A percentile compares a stretch with the other conserved stretches of the same genome.
phyloP scores from a whole-genome alignment of 2,329 filamentous ascomycete species.

The Rutstroemia sp. region DNA sequence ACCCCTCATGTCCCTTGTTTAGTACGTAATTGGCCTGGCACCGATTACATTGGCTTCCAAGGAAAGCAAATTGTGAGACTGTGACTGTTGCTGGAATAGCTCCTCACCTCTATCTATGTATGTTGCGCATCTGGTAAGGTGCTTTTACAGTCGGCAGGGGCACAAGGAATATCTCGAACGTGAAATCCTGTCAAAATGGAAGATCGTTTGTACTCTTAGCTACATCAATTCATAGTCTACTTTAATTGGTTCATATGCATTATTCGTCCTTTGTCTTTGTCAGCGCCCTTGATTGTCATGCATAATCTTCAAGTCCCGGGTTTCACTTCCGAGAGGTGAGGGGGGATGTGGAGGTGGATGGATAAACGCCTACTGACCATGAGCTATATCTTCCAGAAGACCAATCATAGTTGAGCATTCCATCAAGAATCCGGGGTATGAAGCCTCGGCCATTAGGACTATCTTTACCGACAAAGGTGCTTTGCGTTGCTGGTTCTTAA shows the following conservation, averaged over 20 bases:
- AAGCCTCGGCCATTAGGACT: neutral
- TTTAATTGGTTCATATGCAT: neutral
- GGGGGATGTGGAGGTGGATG: neutral
- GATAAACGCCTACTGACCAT: neutral
- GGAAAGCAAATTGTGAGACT: no score
- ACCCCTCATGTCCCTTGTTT: no score
- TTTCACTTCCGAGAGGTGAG: neutral
- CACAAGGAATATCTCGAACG: no score
- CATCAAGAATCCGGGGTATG: neutral
- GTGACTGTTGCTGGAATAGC: no score
- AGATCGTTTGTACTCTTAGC: neutral
- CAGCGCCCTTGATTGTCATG: no score
- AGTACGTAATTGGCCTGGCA: no score
- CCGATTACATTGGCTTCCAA: no score
- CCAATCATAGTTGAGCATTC: neutral
- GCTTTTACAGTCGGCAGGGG: no score
- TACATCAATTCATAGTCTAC: neutral
- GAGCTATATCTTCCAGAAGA: neutral
- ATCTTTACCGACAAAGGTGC: neutral
- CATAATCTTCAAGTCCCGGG: neutral
- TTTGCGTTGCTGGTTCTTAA: neutral
- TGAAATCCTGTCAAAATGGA: no score
- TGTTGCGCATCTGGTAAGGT: no score
- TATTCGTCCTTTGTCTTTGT: neutral
- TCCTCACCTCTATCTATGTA: no score